Evolutionary conservation across 768 basidiomycete species (phyloP).

Genomic region (Boletus rubroflammeus): DNA sequence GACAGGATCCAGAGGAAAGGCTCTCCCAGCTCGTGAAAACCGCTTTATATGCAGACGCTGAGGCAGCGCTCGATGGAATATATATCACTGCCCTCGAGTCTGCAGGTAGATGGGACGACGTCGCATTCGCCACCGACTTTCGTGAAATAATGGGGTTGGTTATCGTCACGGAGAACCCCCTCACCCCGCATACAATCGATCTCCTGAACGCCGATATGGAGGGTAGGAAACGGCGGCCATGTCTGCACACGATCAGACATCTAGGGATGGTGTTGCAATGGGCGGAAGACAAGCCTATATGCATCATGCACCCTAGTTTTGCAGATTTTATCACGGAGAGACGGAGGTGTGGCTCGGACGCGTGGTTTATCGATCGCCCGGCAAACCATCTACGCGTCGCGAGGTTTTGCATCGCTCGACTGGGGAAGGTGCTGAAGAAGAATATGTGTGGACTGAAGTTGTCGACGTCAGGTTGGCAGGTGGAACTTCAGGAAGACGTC

Average conservation of each 20-base stretch:
- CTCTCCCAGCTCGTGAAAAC: slow-evolving; percentile 22
- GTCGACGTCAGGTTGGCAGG: slow-evolving; percentile 15
- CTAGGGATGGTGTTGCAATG: slow-evolving; percentile 28
- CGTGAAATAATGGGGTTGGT: slow-evolving; percentile 31
- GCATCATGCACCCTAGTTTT: slow-evolving; percentile 33
- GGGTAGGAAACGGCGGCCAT: slow-evolving; percentile 19
- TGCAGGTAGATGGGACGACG: slow-evolving; percentile 30
- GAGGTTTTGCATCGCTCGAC: slow-evolving; percentile 20
- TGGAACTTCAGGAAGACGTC: slow-evolving; percentile 24
- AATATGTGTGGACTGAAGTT: slow-evolving; percentile 25
- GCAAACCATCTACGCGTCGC: slow-evolving; percentile 23
- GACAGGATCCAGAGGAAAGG: slow-evolving; percentile 31
- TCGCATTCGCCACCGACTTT: slow-evolving; percentile 28
- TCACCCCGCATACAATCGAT: slow-evolving; percentile 26
- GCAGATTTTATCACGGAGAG: slow-evolving; percentile 32
- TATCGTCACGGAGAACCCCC: slow-evolving; percentile 29
- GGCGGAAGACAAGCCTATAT: slow-evolving; percentile 27
- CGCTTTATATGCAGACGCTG: slow-evolving; percentile 23
- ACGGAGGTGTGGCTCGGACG: slow-evolving; percentile 26
- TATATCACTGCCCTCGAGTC: slow-evolving; percentile 32
- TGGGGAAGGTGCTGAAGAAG: slow-evolving; percentile 19
- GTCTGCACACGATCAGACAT: slow-evolving; percentile 30
- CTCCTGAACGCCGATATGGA: slow-evolving; percentile 19
- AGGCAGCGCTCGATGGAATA: slow-evolving; percentile 28
- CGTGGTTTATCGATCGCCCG: slow-evolving; percentile 28